These are phyloP conservation scores for Dioscorea zingiberensis DNA, from an alignment of 106 monocot species.

Conservation along the genomic window DNA sequence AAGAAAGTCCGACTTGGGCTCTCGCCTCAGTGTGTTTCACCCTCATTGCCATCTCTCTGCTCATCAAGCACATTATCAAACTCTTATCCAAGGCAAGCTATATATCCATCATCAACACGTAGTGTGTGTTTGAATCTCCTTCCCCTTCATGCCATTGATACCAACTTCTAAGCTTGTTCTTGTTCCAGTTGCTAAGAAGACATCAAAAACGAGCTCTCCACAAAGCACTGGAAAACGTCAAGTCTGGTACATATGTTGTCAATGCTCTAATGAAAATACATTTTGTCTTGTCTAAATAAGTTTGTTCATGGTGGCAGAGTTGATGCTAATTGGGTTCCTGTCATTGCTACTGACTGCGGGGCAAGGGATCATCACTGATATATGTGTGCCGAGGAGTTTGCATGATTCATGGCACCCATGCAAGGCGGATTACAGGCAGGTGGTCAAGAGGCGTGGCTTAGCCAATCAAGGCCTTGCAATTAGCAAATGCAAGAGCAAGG, in stretches of 20 bases:
- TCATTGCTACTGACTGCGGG: neutral
- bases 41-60: neutral
- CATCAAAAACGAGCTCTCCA: neutral
- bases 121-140: neutral
- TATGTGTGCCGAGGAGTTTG: neutral
- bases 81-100: neutral
- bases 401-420: neutral
- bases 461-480: neutral
- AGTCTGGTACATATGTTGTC: neutral
- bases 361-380: neutral
- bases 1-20: too few relatives aligned
- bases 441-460: neutral
- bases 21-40: too few relatives aligned
- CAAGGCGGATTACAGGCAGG: neutral
- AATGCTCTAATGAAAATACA: neutral
- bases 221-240: neutral
- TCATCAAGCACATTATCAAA: neutral
- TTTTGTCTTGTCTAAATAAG: neutral
- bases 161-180: neutral
- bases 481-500: neutral
- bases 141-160: too few relatives aligned
- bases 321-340: neutral
- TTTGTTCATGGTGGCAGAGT: neutral
- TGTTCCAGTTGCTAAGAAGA: neutral
- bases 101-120: neutral